A percentile compares a stretch with the other conserved stretches of the same genome.
phyloP scores from a whole-genome alignment of 352 stramenopile genomes.

The Plasmopara halstedii region DNA sequence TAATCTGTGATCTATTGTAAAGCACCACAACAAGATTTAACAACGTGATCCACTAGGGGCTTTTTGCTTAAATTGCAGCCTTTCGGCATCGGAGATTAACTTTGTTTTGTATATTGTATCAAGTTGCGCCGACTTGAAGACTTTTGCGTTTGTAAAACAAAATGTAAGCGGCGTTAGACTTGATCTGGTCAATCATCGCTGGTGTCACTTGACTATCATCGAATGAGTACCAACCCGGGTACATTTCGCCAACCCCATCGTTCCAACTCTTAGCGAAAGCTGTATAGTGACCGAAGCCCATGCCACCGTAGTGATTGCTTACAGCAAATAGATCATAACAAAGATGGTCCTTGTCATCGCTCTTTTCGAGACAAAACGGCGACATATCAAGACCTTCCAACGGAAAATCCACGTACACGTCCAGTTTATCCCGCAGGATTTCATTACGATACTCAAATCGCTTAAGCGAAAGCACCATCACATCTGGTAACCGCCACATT shows the following conservation, averaged over 20 bases:
- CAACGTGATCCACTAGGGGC: too few relatives aligned
- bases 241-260: conserved; percentile 40
- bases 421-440: conserved; percentile 75
- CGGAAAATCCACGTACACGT: conserved; percentile 83
- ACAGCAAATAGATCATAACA: conserved; percentile 86
- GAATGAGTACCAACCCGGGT: conserved; percentile 76
- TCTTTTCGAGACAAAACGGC: conserved; percentile 63
- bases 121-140: conserved; percentile 12
- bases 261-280: conserved; percentile 74
- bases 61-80: not conserved
- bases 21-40: too few relatives aligned
- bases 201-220: conserved; percentile 73
- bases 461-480: conserved; percentile 85
- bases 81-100: not conserved
- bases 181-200: conserved; percentile 47
- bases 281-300: conserved; percentile 89
- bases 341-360: conserved; percentile 27
- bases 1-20: too few relatives aligned
- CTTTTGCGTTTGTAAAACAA: conserved; percentile 83
- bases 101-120: conserved; percentile 6
- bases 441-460: conserved; percentile 85
- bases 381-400: conserved; percentile 78
- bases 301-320: conserved; percentile 86
- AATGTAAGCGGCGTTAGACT: conserved; percentile 82
- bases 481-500: conserved; percentile 69